Percentiles rank a stretch among this genome's conserved stretches.
Conservation (phyloP, 257 asterid genomes). For the Petunia axillaris region DNA sequence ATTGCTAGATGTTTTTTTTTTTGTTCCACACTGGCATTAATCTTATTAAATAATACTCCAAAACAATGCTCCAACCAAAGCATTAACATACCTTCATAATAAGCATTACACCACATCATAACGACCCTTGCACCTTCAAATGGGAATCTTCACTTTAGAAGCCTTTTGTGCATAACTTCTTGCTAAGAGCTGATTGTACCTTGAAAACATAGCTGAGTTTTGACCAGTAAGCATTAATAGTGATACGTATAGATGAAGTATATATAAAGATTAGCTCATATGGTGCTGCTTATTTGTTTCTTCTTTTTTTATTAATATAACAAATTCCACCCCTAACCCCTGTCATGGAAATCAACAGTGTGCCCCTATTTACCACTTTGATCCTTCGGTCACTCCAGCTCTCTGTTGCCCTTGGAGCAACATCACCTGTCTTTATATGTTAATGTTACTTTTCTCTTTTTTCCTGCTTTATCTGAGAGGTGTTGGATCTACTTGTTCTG, state of each 20-base stretch:
- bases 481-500: slow-evolving; percentile 37
- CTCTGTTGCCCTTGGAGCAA: background rate
- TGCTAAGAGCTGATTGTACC: background rate
- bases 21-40: background rate
- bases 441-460: background rate
- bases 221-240: background rate
- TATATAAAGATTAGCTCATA: background rate
- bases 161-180: background rate
- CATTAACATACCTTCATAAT: background rate
- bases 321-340: background rate
- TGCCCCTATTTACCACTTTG: background rate
- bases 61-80: background rate
- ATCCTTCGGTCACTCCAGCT: background rate
- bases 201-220: background rate
- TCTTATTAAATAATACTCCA: background rate
- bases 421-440: background rate
- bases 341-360: background rate
- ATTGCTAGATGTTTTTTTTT: too few species aligned
- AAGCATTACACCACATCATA: background rate
- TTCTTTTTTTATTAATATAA: too few species aligned
- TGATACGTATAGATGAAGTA: background rate
- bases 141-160: background rate
- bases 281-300: background rate
- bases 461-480: slow-evolving; percentile 8
- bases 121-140: background rate